A percentile compares a stretch with the other conserved stretches of the same genome.
phyloP scores from a whole-genome alignment of 2,329 filamentous ascomycete genomes.

The Sporothrix inflata region DNA sequence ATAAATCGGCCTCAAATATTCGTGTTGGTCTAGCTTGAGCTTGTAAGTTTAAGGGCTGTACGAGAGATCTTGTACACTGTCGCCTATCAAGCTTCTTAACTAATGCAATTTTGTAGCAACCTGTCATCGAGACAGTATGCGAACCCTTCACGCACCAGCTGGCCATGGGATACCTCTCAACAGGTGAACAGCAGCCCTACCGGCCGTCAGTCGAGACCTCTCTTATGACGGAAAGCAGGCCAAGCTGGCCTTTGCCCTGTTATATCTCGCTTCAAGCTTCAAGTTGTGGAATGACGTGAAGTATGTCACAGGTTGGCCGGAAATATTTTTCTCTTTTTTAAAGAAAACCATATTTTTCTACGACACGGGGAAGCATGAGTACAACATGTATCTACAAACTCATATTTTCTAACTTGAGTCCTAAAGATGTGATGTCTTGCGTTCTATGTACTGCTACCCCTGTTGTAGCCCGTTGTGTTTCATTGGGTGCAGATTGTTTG shows the following conservation, averaged over 20 bases:
- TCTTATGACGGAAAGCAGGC: neutral
- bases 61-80: too few species aligned
- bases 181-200: neutral
- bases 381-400: neutral
- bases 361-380: neutral
- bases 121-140: neutral
- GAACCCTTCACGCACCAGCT: neutral
- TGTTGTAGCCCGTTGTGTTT: neutral
- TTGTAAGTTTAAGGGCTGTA: neutral
- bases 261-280: neutral
- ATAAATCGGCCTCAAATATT: too few species aligned
- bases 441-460: neutral
- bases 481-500: neutral
- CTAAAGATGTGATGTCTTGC: neutral
- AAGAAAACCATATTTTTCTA: neutral
- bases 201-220: neutral
- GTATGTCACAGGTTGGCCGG: neutral
- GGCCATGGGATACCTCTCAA: neutral
- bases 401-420: too few species aligned
- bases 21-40: neutral
- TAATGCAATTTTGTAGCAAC: neutral
- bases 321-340: neutral
- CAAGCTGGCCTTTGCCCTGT: neutral
- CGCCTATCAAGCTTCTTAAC: neutral
- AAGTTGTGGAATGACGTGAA: neutral